Evolutionary conservation across 495 filamentous ascomycete genomes (phyloP).

Genomic region (Penicillium egyptiacum): DNA sequence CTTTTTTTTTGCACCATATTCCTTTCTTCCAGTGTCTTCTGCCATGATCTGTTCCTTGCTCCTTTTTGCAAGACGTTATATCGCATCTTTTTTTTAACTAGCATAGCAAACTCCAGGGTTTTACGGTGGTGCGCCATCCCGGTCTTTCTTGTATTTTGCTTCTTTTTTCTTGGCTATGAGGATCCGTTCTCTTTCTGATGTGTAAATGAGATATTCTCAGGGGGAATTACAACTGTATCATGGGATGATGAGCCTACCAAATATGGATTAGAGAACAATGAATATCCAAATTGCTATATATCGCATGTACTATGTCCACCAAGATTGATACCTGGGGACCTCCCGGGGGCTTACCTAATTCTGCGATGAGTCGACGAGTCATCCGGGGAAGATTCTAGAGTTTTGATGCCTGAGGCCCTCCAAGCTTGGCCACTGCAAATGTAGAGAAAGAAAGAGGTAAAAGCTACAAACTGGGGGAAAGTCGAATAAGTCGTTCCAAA

Average conservation of each 20-base stretch:
- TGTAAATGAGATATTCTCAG: slow-evolving; percentile 5
- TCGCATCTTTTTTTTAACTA: slow-evolving; percentile 24
- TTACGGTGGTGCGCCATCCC: slow-evolving; percentile 23
- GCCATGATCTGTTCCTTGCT: slow-evolving; percentile 10
- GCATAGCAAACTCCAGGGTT: slow-evolving; percentile 34
- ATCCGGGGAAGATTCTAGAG: neutral
- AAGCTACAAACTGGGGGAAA: neutral
- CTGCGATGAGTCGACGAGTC: neutral
- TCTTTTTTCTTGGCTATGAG: slow-evolving; percentile 7
- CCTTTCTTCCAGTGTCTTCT: slow-evolving; percentile 9
- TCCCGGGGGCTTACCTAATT: neutral
- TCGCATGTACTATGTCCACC: neutral
- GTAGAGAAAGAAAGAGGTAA: neutral
- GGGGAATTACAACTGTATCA: neutral
- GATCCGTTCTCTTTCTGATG: neutral
- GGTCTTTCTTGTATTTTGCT: slow-evolving; percentile 17
- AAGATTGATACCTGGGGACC: neutral
- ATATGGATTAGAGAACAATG: neutral
- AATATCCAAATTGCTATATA: neutral
- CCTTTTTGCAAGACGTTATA: slow-evolving; percentile 17
- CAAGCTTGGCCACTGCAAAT: neutral
- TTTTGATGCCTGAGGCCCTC: neutral
- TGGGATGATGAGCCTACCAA: neutral
- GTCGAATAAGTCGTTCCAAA: neutral
- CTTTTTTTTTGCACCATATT: slow-evolving; percentile 20